phyloP scores from a whole-genome alignment of 2,329 filamentous ascomycete species.

The Exophiala spinifera region DNA sequence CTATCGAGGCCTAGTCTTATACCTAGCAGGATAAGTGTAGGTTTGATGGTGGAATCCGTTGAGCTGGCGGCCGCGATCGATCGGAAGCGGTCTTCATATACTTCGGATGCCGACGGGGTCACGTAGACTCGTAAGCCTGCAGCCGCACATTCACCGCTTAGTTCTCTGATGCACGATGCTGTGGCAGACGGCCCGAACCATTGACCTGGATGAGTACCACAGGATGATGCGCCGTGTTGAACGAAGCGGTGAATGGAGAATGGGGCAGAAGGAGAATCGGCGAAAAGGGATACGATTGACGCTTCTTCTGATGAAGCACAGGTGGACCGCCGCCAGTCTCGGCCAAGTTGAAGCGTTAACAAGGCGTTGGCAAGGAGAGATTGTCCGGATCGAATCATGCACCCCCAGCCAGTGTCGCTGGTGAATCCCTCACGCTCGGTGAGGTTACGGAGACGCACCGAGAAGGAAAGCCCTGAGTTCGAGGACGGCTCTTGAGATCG shows the following conservation, averaged over 20 bases:
- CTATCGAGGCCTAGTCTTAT: slow-evolving; percentile 90
- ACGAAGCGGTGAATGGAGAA: slow-evolving; percentile 97
- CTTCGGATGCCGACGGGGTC: slow-evolving; percentile 83
- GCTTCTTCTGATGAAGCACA: slow-evolving; percentile 3
- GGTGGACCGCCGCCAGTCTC: slow-evolving; percentile 46
- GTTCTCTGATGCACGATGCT: slow-evolving; percentile 82
- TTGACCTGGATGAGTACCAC: slow-evolving; percentile 91
- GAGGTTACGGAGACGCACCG: slow-evolving; percentile 80
- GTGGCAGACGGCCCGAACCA: slow-evolving; percentile 99
- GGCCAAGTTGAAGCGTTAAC: slow-evolving; percentile 67
- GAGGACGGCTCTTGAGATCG: slow-evolving; percentile 74
- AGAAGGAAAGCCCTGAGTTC: slow-evolving; percentile 68
- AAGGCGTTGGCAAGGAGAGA: slow-evolving; percentile 87
- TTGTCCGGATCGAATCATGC: slow-evolving; percentile 97
- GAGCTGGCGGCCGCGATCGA: slow-evolving; percentile 61
- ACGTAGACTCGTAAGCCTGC: slow-evolving; percentile 76
- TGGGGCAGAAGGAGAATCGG: slow-evolving; percentile 78
- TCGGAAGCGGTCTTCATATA: slow-evolving; percentile 87
- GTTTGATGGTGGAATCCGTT: slow-evolving; percentile 66
- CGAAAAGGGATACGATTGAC: slow-evolving; percentile 73
- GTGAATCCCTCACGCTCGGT: slow-evolving; percentile 78
- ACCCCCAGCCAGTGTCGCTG: slow-evolving; percentile 94
- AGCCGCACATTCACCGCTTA: slow-evolving; percentile 64
- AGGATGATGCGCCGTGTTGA: slow-evolving; percentile 76
- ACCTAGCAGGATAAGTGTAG: slow-evolving; percentile 84